phyloP scores from a whole-genome alignment of 495 filamentous ascomycete species.

The Hapsidospora chrysogenum region DNA sequence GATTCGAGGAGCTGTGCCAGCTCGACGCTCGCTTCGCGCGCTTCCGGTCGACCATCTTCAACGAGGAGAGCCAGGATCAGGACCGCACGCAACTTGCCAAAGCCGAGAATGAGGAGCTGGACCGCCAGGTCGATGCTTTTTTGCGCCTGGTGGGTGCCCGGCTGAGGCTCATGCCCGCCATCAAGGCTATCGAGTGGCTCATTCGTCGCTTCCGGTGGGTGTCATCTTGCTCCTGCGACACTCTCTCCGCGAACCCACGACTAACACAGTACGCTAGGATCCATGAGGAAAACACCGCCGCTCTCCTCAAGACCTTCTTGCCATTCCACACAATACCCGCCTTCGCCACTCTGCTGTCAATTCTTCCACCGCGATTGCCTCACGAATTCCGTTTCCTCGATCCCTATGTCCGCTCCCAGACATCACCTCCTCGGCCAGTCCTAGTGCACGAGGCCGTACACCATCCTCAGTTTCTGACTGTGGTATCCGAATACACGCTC shows the following conservation, averaged over 20 bases:
- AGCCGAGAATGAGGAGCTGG: conserved; percentile 63
- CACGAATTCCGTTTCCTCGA: conserved; percentile 66
- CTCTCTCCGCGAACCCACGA: not conserved
- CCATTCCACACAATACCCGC: conserved; percentile 75
- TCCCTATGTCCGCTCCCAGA: conserved; percentile 62
- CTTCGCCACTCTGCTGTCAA: conserved; percentile 66
- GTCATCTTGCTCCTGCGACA: not conserved
- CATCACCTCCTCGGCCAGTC: conserved; percentile 57
- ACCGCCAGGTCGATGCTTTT: conserved; percentile 63
- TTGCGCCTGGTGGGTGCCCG: conserved; percentile 59
- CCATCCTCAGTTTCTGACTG: conserved; percentile 49
- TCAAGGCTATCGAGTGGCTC: conserved; percentile 90
- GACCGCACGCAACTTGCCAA: conserved; percentile 73
- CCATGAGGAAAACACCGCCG: conserved; percentile 75
- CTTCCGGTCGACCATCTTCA: conserved; percentile 65
- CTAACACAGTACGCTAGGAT: conserved; percentile 42
- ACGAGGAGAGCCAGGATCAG: conserved; percentile 72
- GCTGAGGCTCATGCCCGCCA: conserved; percentile 64
- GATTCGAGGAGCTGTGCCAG: conserved; percentile 76
- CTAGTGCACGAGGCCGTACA: conserved; percentile 66
- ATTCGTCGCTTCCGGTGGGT: conserved; percentile 74
- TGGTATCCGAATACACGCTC: conserved; percentile 59
- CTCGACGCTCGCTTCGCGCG: conserved; percentile 58
- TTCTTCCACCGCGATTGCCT: conserved; percentile 56
- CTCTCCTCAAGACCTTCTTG: conserved; percentile 71